A percentile compares a stretch with the other conserved stretches of the same genome.
Conservation (phyloP, 805 yeast species). For the Scheffersomyces amazonensis region DNA sequence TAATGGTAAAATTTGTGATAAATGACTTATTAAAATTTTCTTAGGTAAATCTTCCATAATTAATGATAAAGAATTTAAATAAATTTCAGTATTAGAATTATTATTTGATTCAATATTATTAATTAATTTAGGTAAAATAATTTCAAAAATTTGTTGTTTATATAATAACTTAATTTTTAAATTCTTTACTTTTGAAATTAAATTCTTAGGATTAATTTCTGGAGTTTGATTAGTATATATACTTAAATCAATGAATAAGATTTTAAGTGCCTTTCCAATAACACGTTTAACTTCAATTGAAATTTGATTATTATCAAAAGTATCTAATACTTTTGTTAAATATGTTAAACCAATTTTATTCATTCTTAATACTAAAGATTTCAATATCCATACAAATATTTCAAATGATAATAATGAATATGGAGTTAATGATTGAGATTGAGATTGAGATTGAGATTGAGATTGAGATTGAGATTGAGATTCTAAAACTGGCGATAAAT, state of each 20-base stretch:
- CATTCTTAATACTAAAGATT: constrained; percentile 62
- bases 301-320: neutral
- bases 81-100: constrained; percentile 41
- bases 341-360: constrained; percentile 34
- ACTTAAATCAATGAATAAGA: constrained; percentile 66
- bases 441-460: neutral
- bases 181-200: constrained; percentile 45
- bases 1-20: constrained; percentile 66
- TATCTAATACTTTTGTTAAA: constrained; percentile 13
- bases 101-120: constrained; percentile 27
- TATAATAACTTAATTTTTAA: constrained; percentile 65
- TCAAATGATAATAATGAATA: constrained; percentile 39
- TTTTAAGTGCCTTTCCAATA: constrained; percentile 54
- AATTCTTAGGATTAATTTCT: constrained; percentile 19
- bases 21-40: constrained; percentile 61
- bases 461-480: neutral
- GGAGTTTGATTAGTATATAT: constrained; percentile 48
- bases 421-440: neutral
- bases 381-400: constrained; percentile 63
- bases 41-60: constrained; percentile 64
- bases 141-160: constrained; percentile 76
- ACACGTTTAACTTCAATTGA: constrained; percentile 8
- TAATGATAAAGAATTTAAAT: constrained; percentile 64
- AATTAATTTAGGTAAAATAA: constrained; percentile 55
- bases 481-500: neutral